Evolutionary conservation across 805 yeast genomes (phyloP), one percentile per base, ranked within the genome.

Genomic region (Metschnikowia hibisci): DNA sequence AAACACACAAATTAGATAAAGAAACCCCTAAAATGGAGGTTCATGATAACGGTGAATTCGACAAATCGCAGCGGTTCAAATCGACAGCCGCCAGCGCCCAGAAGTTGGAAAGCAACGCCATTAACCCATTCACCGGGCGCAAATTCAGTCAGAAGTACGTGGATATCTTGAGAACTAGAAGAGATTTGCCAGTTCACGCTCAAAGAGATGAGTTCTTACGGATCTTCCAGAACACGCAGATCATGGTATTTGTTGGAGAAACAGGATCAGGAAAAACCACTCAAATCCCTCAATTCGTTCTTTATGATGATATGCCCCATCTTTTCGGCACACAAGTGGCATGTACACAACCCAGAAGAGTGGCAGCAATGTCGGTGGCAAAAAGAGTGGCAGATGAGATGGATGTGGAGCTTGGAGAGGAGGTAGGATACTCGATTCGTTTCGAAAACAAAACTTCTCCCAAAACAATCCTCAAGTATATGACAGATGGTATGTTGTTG

Each of bases 251-350:
- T 65, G 98, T 93, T 41, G 99, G 99, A 73, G 99, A 91, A 63
- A 91, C 99, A 4, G 99, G 99, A 71, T 88, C 96, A 25, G 99
- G 99, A 78, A 91, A 91, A 66, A 91, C 98, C 20, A 91, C 99
- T 0, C 99, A 91, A 69, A 90, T 91, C 50, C 98, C 99, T 3
- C 99, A 91, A 67, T 93, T 90, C 66, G 96, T 91, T 16, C 69
- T 83, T 39, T 88, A 79, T 57, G 97, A 93, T 62, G 98, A 90
- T 55, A 77, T 91, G 77, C 96, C 97, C 13, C 96, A 88, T 57
- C 70, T 88, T 52, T 68, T 69, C 41, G 90, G 91, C 4, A 81
- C 81, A 12, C 91, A 83, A 66, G 91, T 91, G 42, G 98, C 96
- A 1, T 90, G 96, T 80, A 90, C 98, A 0, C 91, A 81, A 66